A percentile compares a stretch with the other conserved stretches of the same genome.
Evolutionary conservation across 2,329 filamentous ascomycete genomes (phyloP).

Genomic region (Mariannaea elegans): DNA sequence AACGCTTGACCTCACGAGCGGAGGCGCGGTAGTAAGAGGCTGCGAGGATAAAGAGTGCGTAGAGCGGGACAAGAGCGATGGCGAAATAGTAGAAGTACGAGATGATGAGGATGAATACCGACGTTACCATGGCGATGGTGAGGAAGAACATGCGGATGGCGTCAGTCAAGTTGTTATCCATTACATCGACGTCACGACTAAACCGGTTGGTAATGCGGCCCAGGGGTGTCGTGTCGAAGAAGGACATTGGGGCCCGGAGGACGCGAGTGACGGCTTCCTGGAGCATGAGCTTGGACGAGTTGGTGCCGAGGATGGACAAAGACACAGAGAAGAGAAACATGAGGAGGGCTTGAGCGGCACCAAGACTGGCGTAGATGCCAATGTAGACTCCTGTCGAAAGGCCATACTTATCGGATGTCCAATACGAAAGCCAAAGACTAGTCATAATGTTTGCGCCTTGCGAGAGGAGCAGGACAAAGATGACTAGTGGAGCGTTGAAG

Average conservation of each 20-base stretch:
- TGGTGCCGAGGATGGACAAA: slow-evolving; percentile 82
- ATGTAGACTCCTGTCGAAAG: slow-evolving; percentile 77
- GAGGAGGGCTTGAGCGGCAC: slow-evolving; percentile 73
- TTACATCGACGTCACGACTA: slow-evolving; percentile 92
- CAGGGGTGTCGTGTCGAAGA: slow-evolving; percentile 96
- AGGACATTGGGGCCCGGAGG: slow-evolving; percentile 79
- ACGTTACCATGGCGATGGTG: slow-evolving; percentile 81
- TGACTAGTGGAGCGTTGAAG: slow-evolving; percentile 71
- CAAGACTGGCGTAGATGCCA: slow-evolving; percentile 75
- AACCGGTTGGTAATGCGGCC: slow-evolving; percentile 97
- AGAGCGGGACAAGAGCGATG: slow-evolving; percentile 69
- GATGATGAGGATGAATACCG: slow-evolving; percentile 90
- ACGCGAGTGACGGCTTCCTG: slow-evolving; percentile 81
- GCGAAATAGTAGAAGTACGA: slow-evolving; percentile 93
- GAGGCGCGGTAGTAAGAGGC: slow-evolving; percentile 90
- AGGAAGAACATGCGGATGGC: slow-evolving; percentile 93
- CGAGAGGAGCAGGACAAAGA: slow-evolving; percentile 71
- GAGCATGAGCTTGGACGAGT: slow-evolving; percentile 83
- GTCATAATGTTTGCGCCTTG: slow-evolving; percentile 89
- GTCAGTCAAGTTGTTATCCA: slow-evolving; percentile 93
- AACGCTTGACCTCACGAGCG: slow-evolving; percentile 92
- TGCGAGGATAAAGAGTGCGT: slow-evolving; percentile 81
- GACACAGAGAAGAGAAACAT: slow-evolving; percentile 84
- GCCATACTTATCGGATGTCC: slow-evolving; percentile 82
- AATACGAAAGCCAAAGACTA: slow-evolving; percentile 92